These are phyloP conservation scores for Vitis hybrid DNA, from an alignment of 177 flowering plant genomes.

Conservation along the genomic window DNA sequence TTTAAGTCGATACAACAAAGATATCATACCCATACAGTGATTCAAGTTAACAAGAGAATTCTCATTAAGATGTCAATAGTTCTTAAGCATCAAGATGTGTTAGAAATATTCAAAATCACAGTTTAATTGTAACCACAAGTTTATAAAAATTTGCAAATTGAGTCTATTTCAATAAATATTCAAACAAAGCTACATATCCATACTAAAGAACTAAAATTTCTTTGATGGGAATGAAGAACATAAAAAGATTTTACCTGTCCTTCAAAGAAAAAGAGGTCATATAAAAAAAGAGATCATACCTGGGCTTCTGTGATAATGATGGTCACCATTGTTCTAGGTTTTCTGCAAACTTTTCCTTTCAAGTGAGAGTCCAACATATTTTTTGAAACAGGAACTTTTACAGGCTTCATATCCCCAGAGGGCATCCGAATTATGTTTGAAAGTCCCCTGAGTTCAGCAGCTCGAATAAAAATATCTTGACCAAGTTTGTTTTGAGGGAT, in stretches of 20 bases:
- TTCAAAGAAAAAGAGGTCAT: not conserved
- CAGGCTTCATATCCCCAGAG: slow-evolving; percentile 71
- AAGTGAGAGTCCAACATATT: slow-evolving; percentile 83
- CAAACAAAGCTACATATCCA: not conserved
- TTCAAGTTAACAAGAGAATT: too few relatives aligned
- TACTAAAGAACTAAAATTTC: not conserved
- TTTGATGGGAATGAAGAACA: not conserved
- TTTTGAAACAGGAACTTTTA: slow-evolving; percentile 82
- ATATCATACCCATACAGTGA: too few relatives aligned
- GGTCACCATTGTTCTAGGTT: slow-evolving; percentile 59
- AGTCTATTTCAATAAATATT: too few relatives aligned
- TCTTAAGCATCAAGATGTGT: too few relatives aligned
- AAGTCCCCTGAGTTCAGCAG: slow-evolving; percentile 55
- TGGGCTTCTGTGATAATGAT: slow-evolving; percentile 72
- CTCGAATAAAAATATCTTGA: slow-evolving; percentile 79
- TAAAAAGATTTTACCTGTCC: slow-evolving; percentile 3
- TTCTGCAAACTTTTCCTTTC: slow-evolving; percentile 44
- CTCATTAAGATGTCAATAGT: too few relatives aligned
- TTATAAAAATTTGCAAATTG: too few relatives aligned
- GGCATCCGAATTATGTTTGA: slow-evolving; percentile 67
- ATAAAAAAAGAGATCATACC: slow-evolving; percentile 40
- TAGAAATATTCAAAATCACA: too few relatives aligned
- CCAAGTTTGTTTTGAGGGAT: slow-evolving; percentile 93
- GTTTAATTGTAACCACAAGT: too few relatives aligned
- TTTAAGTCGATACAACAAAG: too few relatives aligned